phyloP scores from a whole-genome alignment of 2,329 filamentous ascomycete genomes.

The Trichoderma breve region DNA sequence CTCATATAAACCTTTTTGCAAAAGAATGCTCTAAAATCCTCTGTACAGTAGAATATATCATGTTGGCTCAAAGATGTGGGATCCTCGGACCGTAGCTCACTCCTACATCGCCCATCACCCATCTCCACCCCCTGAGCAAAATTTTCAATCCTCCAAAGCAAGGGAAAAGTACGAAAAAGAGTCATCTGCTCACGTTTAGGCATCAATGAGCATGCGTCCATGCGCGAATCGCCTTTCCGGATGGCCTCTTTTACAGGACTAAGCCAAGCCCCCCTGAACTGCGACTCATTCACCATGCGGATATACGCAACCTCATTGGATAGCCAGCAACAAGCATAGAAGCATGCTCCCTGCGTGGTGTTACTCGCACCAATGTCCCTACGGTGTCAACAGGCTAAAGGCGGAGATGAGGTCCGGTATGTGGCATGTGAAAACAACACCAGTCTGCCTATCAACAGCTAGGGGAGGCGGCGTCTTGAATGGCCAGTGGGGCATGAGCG shows the following conservation, averaged over 20 bases:
- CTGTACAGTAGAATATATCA: neutral
- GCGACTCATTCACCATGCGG: neutral
- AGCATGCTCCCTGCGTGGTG: neutral
- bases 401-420: constrained; percentile 15
- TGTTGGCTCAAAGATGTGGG: too few relatives aligned
- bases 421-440: neutral
- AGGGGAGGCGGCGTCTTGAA: neutral
- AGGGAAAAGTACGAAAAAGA: neutral
- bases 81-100: neutral
- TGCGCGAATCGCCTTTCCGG: neutral
- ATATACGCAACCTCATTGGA: neutral
- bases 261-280: neutral
- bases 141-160: neutral
- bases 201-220: neutral
- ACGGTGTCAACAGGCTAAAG: neutral
- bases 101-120: neutral
- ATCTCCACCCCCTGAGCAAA: neutral
- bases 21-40: neutral
- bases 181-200: neutral
- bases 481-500: neutral
- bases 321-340: neutral
- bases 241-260: neutral
- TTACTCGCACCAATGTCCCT: neutral
- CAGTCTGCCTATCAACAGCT: neutral
- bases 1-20: neutral